Evolutionary conservation across 805 yeast species (phyloP), one percentile per base, ranked within the genome.

Genomic region (Schizosaccharomyces osmophilus): DNA sequence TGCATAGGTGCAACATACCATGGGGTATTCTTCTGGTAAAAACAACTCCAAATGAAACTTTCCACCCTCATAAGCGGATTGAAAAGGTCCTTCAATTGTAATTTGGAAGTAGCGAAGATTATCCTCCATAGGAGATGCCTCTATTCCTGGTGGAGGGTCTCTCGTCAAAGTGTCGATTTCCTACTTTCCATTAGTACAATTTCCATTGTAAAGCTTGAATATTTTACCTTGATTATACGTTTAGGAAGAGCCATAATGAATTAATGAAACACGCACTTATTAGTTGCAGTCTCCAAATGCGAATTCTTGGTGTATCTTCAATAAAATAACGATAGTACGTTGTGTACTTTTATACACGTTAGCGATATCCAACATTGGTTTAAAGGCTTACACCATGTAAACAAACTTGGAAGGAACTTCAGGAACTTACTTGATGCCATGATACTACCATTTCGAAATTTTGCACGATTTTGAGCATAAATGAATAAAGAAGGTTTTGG

Each of bases 141-240:
- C 79, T 67, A 93, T 93, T 1, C 97, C 98, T 3, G 96, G 95
- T 1, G 90, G 97, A 0, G 98, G 97, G 68, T 93, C 99, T 48
- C 87, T 82, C 29, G 84, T 84, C 51, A 93, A 75, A 64, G 96
- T 78, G 70, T 93, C 96, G 11, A 97, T 90, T 73, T 93, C 98
- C 83, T 82, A 31, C 3, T 24, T 19, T 19, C 13, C 13, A 17
- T 45, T n/a, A 45, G 51, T 45, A n/a, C 55, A 55, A 15, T 42
- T 17, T n/a, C n/a, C 39, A 4, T 48, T 5, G 13, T 41, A 22
- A 11, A n/a, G 15, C 15, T 55, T 54, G 22, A 5, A 9, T 6
- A 54, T 1, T 22, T 26, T 36, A 82, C 85, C 69, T 89, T 88
- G 66, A 90, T 86, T 66, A 90, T 90, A 75, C 98, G 81, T 74